Evolutionary conservation across 2,329 filamentous ascomycete species (phyloP).

Genomic region (Colletotrichum liaoningense): DNA sequence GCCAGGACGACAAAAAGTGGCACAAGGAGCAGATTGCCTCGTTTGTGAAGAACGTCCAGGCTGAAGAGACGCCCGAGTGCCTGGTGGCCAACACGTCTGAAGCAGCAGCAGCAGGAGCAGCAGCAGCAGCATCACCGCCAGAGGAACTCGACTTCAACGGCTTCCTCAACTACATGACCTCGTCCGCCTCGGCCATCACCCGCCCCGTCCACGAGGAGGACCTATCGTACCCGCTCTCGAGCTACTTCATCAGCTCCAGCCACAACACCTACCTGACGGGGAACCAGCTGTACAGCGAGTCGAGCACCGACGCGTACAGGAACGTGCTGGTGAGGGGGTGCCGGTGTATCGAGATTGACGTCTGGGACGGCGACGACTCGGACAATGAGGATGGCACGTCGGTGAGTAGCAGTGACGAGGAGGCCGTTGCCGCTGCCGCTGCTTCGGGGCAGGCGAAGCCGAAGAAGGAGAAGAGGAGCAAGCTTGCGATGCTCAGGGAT

Average conservation of each 20-base stretch:
- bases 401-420: slow-evolving; percentile 62
- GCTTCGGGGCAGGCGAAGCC: slow-evolving; percentile 2
- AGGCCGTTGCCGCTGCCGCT: slow-evolving; percentile 37
- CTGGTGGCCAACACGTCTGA: slow-evolving; percentile 21
- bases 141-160: slow-evolving; percentile 57
- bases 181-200: slow-evolving; percentile 55
- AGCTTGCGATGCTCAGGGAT: slow-evolving; percentile 73
- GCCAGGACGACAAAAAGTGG: slow-evolving; percentile 55
- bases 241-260: slow-evolving; percentile 94
- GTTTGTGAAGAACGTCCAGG: slow-evolving; percentile 61
- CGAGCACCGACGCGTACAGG: slow-evolving; percentile 89
- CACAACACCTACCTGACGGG: slow-evolving; percentile 96
- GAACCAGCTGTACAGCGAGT: slow-evolving; percentile 87
- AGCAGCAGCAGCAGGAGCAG: slow-evolving; percentile 38
- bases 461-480: slow-evolving; percentile 62
- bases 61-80: slow-evolving; percentile 41
- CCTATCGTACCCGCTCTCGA: slow-evolving; percentile 82
- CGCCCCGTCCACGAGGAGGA: slow-evolving; percentile 56
- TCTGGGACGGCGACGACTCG: slow-evolving; percentile 89
- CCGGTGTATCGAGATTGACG: slow-evolving; percentile 93
- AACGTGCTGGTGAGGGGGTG: slow-evolving; percentile 86
- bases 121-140: slow-evolving; percentile 39
- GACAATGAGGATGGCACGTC: slow-evolving; percentile 72
- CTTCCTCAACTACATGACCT: slow-evolving; percentile 69
- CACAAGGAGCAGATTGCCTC: slow-evolving; percentile 54